Conservation (phyloP, 768 basidiomycete genomes). For the Leccinum broughii region DNA sequence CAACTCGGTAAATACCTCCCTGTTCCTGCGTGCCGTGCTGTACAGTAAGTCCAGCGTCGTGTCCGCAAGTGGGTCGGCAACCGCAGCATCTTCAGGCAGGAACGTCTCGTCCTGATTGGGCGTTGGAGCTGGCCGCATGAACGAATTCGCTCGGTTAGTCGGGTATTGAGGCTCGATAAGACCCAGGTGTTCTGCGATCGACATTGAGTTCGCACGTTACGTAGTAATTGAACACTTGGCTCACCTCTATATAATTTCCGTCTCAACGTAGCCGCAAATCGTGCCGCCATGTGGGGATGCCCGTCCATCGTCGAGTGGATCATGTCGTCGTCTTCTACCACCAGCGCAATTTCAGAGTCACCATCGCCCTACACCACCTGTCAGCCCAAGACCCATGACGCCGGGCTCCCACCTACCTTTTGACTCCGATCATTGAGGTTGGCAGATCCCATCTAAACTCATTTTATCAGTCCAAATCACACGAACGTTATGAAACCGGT, state of each 20-base stretch:
- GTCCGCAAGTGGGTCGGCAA: constrained; percentile 79
- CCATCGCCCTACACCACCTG: constrained; percentile 69
- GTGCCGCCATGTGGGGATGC: constrained; percentile 62
- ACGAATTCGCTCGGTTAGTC: constrained; percentile 42
- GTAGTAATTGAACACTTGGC: constrained; percentile 8
- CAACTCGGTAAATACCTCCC: constrained; percentile 82
- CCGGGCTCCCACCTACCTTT: constrained; percentile 42
- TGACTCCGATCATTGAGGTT: constrained; percentile 90
- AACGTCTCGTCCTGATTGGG: constrained; percentile 67
- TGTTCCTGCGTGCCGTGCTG: constrained; percentile 73
- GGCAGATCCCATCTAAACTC: constrained; percentile 80
- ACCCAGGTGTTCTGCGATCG: constrained; percentile 74
- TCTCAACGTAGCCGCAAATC: constrained; percentile 83
- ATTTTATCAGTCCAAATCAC: constrained; percentile 6
- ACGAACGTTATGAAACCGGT: neutral
- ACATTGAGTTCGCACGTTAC: constrained; percentile 6
- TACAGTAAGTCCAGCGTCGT: constrained; percentile 59
- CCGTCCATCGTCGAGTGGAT: constrained; percentile 81
- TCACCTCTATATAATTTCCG: constrained; percentile 81
- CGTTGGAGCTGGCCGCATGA: constrained; percentile 80
- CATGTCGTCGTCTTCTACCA: constrained; percentile 86
- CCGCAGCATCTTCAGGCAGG: constrained; percentile 57
- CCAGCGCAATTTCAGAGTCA: constrained; percentile 91
- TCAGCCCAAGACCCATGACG: constrained; percentile 7
- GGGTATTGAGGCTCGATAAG: constrained; percentile 72